phyloP scores from a whole-genome alignment of 768 basidiomycete species.

The Imleria badia region DNA sequence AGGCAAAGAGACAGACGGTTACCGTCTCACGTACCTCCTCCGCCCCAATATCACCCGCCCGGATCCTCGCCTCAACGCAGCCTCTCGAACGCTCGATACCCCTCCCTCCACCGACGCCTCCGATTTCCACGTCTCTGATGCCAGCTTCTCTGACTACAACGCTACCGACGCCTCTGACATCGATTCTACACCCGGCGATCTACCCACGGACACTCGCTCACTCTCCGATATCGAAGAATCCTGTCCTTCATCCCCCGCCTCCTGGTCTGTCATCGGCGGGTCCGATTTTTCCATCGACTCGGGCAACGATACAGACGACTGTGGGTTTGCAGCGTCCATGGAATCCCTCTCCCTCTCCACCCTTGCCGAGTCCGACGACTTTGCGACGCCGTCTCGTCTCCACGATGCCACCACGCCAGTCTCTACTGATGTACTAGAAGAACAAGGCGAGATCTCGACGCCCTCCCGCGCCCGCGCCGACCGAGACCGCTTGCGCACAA shows the following conservation, averaged over 20 bases:
- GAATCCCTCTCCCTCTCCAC: constrained; percentile 37
- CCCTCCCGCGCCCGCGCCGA: constrained; percentile 21
- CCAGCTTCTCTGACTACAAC: constrained; percentile 28
- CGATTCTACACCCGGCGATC: constrained; percentile 18
- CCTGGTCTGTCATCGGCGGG: constrained; percentile 39
- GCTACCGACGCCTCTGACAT: constrained; percentile 23
- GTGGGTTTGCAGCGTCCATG: constrained; percentile 34
- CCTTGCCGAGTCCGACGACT: constrained; percentile 15
- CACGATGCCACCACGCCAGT: not conserved
- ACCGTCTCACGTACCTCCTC: constrained; percentile 75
- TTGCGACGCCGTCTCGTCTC: constrained; percentile 12
- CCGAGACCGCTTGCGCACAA: constrained; percentile 30
- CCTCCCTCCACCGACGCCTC: constrained; percentile 72
- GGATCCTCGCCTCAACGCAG: constrained; percentile 36
- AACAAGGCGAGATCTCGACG: constrained; percentile 2
- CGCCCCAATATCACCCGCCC: constrained; percentile 73
- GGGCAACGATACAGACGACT: constrained; percentile 30
- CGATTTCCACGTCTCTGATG: constrained; percentile 51
- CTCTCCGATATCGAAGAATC: constrained; percentile 31
- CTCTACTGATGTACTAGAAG: not conserved
- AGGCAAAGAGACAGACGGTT: constrained; percentile 46
- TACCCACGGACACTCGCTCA: constrained; percentile 4
- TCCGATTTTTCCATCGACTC: constrained; percentile 33
- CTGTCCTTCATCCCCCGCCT: constrained; percentile 31
- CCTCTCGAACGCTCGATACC: constrained; percentile 52